Conservation (phyloP, 1,284 basidiomycete species). For the Cryptococcus maquisensis region DNA sequence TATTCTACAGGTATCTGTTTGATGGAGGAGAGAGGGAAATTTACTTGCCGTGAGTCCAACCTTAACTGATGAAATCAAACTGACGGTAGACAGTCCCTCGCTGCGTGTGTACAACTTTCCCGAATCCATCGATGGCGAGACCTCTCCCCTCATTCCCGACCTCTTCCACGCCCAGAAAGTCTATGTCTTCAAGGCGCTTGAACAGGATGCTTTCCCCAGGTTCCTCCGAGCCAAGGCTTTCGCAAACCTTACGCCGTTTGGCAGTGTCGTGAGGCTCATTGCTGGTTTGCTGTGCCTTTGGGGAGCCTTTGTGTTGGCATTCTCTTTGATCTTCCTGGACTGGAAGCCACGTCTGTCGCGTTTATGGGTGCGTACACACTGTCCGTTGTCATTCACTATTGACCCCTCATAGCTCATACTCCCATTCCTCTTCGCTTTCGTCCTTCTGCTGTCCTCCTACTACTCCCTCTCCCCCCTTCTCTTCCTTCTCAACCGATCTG, state of each 20-base stretch:
- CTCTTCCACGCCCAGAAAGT: conserved; percentile 97
- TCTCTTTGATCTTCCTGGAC: conserved; percentile 90
- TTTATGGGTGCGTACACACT: conserved; percentile 73
- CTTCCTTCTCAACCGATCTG: conserved; percentile 47
- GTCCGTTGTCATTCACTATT: background rate
- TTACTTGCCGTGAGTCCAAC: conserved; percentile 76
- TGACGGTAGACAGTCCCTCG: conserved; percentile 26
- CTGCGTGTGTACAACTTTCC: conserved; percentile 49
- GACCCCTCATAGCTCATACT: conserved; percentile 68
- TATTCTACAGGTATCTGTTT: conserved; percentile 84
- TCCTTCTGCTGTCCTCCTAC: conserved; percentile 87
- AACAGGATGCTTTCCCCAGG: conserved; percentile 93
- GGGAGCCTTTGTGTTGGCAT: conserved; percentile 83
- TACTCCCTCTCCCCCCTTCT: conserved; percentile 91
- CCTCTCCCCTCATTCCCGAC: conserved; percentile 88
- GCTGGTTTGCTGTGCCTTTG: conserved; percentile 82
- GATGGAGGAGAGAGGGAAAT: conserved; percentile 70
- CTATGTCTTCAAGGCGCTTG: conserved; percentile 94
- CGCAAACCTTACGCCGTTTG: conserved; percentile 89
- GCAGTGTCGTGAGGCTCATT: conserved; percentile 76
- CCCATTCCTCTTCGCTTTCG: conserved; percentile 83
- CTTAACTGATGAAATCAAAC: conserved; percentile 14
- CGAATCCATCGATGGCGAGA: conserved; percentile 60
- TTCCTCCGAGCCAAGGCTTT: conserved; percentile 96
- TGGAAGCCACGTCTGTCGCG: conserved; percentile 81